These are phyloP conservation scores for Boeremia lycopersici DNA, from an alignment of 2,329 filamentous ascomycete species.

Conservation along the genomic window DNA sequence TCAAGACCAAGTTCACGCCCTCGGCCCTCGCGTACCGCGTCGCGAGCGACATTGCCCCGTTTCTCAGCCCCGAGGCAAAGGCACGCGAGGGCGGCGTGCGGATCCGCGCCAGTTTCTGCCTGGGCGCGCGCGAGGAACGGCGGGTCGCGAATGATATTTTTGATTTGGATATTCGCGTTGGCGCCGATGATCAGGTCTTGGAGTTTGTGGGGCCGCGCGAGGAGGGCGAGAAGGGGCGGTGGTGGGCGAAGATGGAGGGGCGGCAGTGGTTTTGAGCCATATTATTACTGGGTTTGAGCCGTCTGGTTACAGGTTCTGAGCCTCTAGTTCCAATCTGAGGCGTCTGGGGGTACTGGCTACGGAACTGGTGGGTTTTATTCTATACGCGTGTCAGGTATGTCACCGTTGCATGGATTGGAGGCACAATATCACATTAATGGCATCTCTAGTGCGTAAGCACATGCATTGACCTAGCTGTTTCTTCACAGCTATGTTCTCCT, in stretches of 20 bases:
- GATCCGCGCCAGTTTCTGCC: conserved; percentile 54
- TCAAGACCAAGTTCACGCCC: conserved; percentile 50
- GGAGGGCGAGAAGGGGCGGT: conserved; percentile 50
- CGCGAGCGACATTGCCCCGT: conserved; percentile 48
- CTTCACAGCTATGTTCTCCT: too few relatives aligned
- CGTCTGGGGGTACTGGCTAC: too few relatives aligned
- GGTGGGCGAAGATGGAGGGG: conserved; percentile 50
- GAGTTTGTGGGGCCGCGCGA: conserved; percentile 52
- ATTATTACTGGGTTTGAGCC: too few relatives aligned
- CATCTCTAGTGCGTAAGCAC: too few relatives aligned
- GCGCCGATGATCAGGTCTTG: conserved; percentile 47
- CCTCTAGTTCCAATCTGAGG: too few relatives aligned
- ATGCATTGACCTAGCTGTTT: too few relatives aligned
- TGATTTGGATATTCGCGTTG: conserved; percentile 53
- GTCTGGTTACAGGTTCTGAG: too few relatives aligned
- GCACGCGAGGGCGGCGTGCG: conserved; percentile 48
- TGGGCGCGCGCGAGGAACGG: conserved; percentile 41
- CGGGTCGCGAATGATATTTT: conserved; percentile 49
- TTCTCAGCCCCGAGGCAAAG: conserved; percentile 51
- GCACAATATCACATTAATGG: too few relatives aligned
- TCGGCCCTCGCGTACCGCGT: conserved; percentile 50
- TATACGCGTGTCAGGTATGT: too few relatives aligned
- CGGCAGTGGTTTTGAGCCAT: conserved; percentile 52
- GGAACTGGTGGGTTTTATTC: too few relatives aligned
- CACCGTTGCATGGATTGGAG: too few relatives aligned